phyloP scores from a whole-genome alignment of 2,329 filamentous ascomycete genomes.

The Curvularia spicifera region DNA sequence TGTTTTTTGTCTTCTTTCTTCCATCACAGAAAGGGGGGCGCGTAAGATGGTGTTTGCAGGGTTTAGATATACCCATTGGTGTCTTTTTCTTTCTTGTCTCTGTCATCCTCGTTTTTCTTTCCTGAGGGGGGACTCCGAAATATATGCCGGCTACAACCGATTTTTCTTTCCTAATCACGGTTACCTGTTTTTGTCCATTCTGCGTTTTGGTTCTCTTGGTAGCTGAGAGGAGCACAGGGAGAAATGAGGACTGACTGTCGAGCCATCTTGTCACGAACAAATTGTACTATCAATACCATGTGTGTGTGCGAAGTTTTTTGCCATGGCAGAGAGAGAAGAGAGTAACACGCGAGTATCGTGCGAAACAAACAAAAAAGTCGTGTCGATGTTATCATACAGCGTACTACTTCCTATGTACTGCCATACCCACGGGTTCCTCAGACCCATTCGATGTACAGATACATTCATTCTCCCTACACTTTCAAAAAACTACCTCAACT shows the following conservation, averaged over 20 bases:
- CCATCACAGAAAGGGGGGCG: not conserved
- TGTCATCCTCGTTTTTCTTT: not conserved
- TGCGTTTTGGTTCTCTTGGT: not conserved
- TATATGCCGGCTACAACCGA: not conserved
- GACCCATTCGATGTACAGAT: no score
- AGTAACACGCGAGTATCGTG: not conserved
- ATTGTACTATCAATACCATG: not conserved
- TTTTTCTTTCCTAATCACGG: not conserved
- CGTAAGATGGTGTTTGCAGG: not conserved
- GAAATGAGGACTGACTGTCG: not conserved
- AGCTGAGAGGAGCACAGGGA: not conserved
- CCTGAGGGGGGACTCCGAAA: not conserved
- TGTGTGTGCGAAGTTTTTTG: not conserved
- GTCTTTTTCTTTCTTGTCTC: not conserved
- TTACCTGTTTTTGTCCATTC: not conserved
- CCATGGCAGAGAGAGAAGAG: not conserved
- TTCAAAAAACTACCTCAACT: slow-evolving; percentile 2
- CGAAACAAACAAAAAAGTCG: not conserved
- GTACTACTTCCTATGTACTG: not conserved
- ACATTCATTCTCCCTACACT: no score
- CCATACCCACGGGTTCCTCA: not conserved
- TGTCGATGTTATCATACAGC: not conserved
- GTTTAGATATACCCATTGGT: slow-evolving; percentile 8
- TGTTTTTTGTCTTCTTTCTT: not conserved
- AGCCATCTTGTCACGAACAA: not conserved